Conservation (phyloP, 306 rosid species). For the Rubus parviflorus region DNA sequence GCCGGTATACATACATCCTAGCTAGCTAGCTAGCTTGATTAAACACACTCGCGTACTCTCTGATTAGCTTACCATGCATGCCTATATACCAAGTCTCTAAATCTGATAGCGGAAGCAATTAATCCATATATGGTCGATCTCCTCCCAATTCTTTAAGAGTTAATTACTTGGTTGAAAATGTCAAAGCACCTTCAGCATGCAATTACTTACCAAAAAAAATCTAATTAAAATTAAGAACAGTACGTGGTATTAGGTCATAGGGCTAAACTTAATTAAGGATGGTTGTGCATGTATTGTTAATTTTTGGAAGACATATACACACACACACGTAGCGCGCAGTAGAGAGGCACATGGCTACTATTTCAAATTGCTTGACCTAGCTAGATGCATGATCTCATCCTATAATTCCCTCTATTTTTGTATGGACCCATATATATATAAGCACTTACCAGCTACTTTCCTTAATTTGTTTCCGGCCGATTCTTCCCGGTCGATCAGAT, state of each 20-base stretch:
- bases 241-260: not conserved
- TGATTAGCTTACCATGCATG: too few relatives aligned
- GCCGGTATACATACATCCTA: too few relatives aligned
- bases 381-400: not conserved
- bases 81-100: too few relatives aligned
- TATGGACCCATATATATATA: not conserved
- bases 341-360: not conserved
- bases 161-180: too few relatives aligned
- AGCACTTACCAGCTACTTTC: not conserved
- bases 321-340: not conserved
- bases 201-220: not conserved
- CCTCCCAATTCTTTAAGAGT: too few relatives aligned
- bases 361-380: not conserved
- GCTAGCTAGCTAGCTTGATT: not conserved
- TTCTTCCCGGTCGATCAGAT: not conserved
- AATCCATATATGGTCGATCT: too few relatives aligned
- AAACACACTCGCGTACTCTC: too few relatives aligned
- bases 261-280: not conserved
- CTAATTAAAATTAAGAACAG: not conserved
- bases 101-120: too few relatives aligned
- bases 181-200: not conserved
- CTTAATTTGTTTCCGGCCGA: not conserved
- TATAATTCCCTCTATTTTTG: not conserved
- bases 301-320: not conserved
- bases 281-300: not conserved